phyloP scores from a whole-genome alignment of 495 filamentous ascomycete genomes.

The Penicillium herquei region DNA sequence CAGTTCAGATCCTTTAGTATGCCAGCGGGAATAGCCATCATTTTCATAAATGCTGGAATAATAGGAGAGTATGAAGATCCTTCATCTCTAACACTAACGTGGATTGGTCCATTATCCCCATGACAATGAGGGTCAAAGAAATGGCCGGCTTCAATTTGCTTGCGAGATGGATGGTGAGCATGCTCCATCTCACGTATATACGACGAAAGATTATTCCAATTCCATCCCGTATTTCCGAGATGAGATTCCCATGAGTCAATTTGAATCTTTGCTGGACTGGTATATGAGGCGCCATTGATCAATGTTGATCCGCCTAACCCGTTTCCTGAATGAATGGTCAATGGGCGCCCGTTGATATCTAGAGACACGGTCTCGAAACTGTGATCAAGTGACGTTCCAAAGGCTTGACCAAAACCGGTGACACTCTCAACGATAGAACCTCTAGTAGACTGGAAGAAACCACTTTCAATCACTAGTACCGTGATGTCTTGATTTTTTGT shows the following conservation, averaged over 20 bases:
- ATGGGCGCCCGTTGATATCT: constrained; percentile 15
- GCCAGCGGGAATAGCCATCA: background rate
- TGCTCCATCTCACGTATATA: constrained; percentile 34
- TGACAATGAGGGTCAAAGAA: constrained; percentile 2
- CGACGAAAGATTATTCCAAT: constrained; percentile 46
- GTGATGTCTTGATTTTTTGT: constrained; percentile 36
- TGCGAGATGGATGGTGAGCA: constrained; percentile 12
- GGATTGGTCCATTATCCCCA: background rate
- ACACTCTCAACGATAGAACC: constrained; percentile 27
- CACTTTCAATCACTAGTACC: constrained; percentile 49
- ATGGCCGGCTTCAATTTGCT: constrained; percentile 18
- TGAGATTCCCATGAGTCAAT: constrained; percentile 53
- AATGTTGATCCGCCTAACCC: constrained; percentile 54
- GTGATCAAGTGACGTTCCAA: constrained; percentile 18
- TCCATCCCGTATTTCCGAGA: constrained; percentile 49
- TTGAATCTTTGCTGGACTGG: constrained; percentile 41
- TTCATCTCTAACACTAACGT: background rate
- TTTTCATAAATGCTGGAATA: background rate
- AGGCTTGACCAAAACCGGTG: constrained; percentile 29
- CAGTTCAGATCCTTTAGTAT: background rate
- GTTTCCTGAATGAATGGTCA: constrained; percentile 23
- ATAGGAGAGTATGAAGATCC: background rate
- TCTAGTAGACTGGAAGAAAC: constrained; percentile 15
- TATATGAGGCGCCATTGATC: constrained; percentile 52
- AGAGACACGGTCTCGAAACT: constrained; percentile 12